phyloP scores from a whole-genome alignment of 768 basidiomycete species.

The Amanita thiersii region DNA sequence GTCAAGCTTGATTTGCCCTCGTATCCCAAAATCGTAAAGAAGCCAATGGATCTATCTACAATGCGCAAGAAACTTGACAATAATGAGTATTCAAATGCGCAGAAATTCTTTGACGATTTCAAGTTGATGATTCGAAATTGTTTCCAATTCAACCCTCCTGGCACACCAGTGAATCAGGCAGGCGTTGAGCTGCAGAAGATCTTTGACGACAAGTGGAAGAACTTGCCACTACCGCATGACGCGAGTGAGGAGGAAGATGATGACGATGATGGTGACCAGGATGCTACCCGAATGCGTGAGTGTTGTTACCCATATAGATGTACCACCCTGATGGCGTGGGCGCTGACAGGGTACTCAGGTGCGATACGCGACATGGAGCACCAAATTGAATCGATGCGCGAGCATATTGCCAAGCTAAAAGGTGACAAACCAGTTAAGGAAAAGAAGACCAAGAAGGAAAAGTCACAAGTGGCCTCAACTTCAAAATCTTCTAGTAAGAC shows the following conservation, averaged over 20 bases:
- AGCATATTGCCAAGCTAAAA: slow-evolving; percentile 59
- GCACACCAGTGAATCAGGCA: slow-evolving; percentile 79
- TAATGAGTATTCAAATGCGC: slow-evolving; percentile 67
- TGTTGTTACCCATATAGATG: slow-evolving; percentile 11
- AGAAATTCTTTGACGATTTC: slow-evolving; percentile 85
- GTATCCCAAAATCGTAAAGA: slow-evolving; percentile 85
- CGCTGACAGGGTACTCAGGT: slow-evolving; percentile 29
- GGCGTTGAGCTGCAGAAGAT: slow-evolving; percentile 79
- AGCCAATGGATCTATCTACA: slow-evolving; percentile 91
- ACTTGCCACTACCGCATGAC: slow-evolving; percentile 54
- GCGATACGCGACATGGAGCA: slow-evolving; percentile 71
- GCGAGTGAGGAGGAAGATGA: slow-evolving; percentile 58
- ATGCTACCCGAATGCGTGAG: slow-evolving; percentile 65
- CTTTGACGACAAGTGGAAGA: slow-evolving; percentile 91
- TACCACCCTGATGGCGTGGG: slow-evolving; percentile 8
- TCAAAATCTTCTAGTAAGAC: slow-evolving; percentile 53
- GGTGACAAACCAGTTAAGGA: slow-evolving; percentile 44
- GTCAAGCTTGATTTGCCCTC: slow-evolving; percentile 70
- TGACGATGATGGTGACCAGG: slow-evolving; percentile 60
- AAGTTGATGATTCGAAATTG: slow-evolving; percentile 94
- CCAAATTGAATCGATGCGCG: slow-evolving; percentile 73
- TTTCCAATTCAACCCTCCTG: slow-evolving; percentile 83
- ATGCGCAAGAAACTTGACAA: slow-evolving; percentile 81
- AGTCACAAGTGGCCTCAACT: slow-evolving; percentile 49
- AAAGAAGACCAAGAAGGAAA: slow-evolving; percentile 68